A percentile compares a stretch with the other conserved stretches of the same genome.
Evolutionary conservation across 2,329 filamentous ascomycete species (phyloP).

Genomic region (Aspergillus sp.): DNA sequence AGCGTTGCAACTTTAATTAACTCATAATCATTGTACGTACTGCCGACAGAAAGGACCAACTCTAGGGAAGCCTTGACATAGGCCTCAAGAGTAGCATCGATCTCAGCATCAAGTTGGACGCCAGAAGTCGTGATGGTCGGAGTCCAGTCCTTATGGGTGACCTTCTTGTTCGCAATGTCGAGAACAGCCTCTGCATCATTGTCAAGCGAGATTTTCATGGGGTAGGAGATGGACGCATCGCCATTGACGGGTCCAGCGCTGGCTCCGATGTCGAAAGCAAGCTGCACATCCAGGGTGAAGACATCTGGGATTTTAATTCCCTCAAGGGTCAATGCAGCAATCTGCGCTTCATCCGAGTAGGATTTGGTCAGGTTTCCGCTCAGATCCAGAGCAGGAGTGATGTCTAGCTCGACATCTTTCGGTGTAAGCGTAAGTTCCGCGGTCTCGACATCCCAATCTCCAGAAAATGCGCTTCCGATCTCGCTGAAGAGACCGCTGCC

Average conservation of each 20-base stretch:
- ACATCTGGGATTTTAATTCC: conserved; percentile 24
- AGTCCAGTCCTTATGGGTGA: conserved; percentile 19
- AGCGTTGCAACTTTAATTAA: background rate
- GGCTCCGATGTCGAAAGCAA: conserved; percentile 22
- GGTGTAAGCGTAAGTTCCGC: conserved; percentile 19
- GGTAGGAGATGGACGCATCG: conserved; percentile 17
- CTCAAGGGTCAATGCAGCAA: conserved; percentile 24
- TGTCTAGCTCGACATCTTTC: conserved; percentile 17
- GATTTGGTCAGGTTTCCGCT: conserved; percentile 20
- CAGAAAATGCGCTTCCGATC: background rate
- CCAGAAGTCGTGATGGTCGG: conserved; percentile 14
- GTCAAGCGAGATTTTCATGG: conserved; percentile 19
- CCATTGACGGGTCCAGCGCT: conserved; percentile 23
- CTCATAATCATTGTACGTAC: conserved; percentile 7
- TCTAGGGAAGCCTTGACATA: conserved; percentile 20
- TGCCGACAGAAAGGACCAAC: conserved; percentile 13
- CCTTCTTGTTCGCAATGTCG: conserved; percentile 19
- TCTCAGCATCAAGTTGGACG: conserved; percentile 19
- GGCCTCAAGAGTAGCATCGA: conserved; percentile 14
- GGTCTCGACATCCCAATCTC: background rate
- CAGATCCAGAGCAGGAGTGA: conserved; percentile 21
- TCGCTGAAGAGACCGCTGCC: background rate
- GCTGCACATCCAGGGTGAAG: conserved; percentile 21
- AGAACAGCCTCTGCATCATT: conserved; percentile 25
- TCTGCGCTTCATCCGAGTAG: conserved; percentile 14